These are phyloP conservation scores for Aechmea fasciata DNA, from an alignment of 176 grass and related monocot genomes.

Conservation along the genomic window DNA sequence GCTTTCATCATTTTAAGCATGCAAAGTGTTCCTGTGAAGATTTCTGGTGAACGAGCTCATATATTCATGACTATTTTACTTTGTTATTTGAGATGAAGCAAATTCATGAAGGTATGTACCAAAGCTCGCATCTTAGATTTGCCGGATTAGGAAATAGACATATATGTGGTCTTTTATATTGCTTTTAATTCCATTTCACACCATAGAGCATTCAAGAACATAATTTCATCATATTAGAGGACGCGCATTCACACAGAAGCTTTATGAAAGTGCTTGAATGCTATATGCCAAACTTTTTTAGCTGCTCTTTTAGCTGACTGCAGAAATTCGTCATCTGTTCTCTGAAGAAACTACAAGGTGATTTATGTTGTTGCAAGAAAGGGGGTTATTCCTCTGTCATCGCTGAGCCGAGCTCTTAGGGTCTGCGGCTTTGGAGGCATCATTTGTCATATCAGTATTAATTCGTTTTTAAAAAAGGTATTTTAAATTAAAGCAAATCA, in stretches of 20 bases:
- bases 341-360: too few relatives aligned
- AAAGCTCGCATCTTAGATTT: too few relatives aligned
- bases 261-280: not conserved
- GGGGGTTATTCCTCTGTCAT: too few relatives aligned
- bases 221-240: not conserved
- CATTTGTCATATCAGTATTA: too few relatives aligned
- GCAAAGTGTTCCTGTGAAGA: slow-evolving; percentile 38
- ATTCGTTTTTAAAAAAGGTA: too few relatives aligned
- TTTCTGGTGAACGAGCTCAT: slow-evolving; percentile 31
- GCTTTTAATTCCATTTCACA: not conserved
- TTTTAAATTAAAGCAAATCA: too few relatives aligned
- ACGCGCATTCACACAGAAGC: not conserved
- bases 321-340: not conserved
- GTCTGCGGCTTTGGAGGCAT: too few relatives aligned
- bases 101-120: not conserved
- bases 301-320: not conserved
- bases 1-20: slow-evolving; percentile 51
- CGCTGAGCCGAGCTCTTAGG: too few relatives aligned
- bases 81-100: not conserved
- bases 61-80: not conserved
- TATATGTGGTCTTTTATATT: not conserved
- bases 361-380: too few relatives aligned
- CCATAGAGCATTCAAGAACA: not conserved
- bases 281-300: not conserved
- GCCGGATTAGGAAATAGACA: too few relatives aligned